These are phyloP conservation scores for Lactifluus rugatus DNA, from an alignment of 768 basidiomycete species.

Conservation along the genomic window DNA sequence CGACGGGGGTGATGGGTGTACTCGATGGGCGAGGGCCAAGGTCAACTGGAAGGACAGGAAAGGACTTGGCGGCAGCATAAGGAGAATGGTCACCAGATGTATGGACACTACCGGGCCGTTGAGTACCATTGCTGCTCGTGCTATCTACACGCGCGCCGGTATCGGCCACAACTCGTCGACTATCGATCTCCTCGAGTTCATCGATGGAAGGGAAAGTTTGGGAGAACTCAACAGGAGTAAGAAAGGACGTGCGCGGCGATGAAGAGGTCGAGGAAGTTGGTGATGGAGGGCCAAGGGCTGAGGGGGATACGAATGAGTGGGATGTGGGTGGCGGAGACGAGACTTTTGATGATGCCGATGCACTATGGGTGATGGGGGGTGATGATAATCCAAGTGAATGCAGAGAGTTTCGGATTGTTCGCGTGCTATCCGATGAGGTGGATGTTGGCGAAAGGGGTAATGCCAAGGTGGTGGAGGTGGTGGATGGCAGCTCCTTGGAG, in stretches of 20 bases:
- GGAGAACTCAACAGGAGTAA: constrained; percentile 47
- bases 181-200: constrained; percentile 53
- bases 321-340: constrained; percentile 22
- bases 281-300: constrained; percentile 67
- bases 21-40: constrained; percentile 54
- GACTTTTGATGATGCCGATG: constrained; percentile 23
- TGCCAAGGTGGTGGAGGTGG: constrained; percentile 30
- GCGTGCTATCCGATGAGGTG: constrained; percentile 21
- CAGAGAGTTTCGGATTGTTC: constrained; percentile 18
- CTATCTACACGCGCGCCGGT: constrained; percentile 30
- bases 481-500: constrained; percentile 50
- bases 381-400: constrained; percentile 18
- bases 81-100: constrained; percentile 11
- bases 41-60: constrained; percentile 37
- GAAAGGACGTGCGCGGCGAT: constrained; percentile 38
- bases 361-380: constrained; percentile 20
- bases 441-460: constrained; percentile 27
- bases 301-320: constrained; percentile 60
- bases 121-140: constrained; percentile 16
- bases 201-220: constrained; percentile 70
- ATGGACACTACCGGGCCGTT: constrained; percentile 24
- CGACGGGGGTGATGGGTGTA: constrained; percentile 53
- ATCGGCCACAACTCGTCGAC: constrained; percentile 40
- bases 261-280: constrained; percentile 62
- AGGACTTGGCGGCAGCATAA: constrained; percentile 22